These are phyloP conservation scores for Aurantiochytrium sp. DNA, from an alignment of 108 stramenopile genomes.

Conservation along the genomic window DNA sequence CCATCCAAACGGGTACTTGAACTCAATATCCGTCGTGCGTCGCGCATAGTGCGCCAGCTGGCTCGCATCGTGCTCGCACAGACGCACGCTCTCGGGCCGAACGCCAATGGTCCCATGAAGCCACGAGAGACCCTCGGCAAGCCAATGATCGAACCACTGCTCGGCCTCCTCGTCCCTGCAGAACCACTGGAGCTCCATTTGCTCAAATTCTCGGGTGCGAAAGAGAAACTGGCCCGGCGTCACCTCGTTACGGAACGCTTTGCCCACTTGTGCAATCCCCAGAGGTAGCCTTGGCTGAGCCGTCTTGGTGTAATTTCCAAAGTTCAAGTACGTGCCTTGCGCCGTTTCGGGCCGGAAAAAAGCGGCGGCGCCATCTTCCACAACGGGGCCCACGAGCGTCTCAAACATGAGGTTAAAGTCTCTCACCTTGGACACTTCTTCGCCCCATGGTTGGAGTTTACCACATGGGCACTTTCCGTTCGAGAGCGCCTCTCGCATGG, in stretches of 20 bases:
- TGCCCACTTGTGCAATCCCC: conserved; percentile 93
- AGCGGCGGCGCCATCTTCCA: conserved; percentile 64
- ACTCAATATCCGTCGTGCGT: conserved; percentile 93
- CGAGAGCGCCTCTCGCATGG: neutral
- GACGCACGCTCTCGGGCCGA: conserved; percentile 69
- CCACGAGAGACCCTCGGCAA: conserved; percentile 62
- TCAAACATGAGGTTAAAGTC: conserved; percentile 97
- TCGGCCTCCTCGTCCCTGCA: conserved; percentile 57
- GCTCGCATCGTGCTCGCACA: conserved; percentile 79
- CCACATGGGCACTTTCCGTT: neutral
- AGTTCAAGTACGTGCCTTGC: conserved; percentile 93
- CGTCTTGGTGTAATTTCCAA: conserved; percentile 73
- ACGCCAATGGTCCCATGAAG: conserved; percentile 66
- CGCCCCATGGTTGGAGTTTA: neutral
- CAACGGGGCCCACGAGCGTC: conserved; percentile 80
- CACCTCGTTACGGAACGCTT: conserved; percentile 96
- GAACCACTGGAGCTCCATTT: conserved; percentile 95
- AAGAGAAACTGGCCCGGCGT: conserved; percentile 93
- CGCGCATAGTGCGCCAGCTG: conserved; percentile 90
- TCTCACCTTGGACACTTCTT: conserved; percentile 31
- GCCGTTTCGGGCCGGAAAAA: conserved; percentile 96
- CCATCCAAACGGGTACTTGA: conserved; percentile 86
- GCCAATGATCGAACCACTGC: conserved; percentile 51
- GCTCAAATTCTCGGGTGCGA: conserved; percentile 93
- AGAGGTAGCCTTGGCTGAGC: conserved; percentile 74